Conservation (phyloP, 305 asterid species). For the Ajuga reptans region DNA sequence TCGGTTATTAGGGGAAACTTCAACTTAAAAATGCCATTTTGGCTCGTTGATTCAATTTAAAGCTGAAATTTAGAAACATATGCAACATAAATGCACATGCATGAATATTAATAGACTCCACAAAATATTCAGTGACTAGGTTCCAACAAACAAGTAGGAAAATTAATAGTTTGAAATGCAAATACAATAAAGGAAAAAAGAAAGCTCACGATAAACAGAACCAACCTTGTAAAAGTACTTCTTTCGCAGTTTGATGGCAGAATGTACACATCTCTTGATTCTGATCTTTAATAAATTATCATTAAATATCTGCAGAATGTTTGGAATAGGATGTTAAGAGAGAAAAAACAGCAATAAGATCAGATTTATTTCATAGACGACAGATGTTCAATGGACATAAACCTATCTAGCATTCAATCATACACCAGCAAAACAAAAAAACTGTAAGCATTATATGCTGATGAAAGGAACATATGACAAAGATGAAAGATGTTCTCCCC, state of each 20-base stretch:
- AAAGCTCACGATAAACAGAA: slow-evolving; percentile 17
- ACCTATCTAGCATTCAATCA: slow-evolving; percentile 3
- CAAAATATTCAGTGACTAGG: not conserved
- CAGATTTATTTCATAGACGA: slow-evolving; percentile 9
- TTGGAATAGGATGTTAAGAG: slow-evolving; percentile 12
- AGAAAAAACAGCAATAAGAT: slow-evolving; percentile 2
- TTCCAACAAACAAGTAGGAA: not conserved
- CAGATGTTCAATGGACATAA: not conserved
- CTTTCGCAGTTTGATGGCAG: slow-evolving; percentile 90
- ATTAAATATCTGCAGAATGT: slow-evolving; percentile 65
- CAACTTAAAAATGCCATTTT: not conserved
- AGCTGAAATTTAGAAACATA: not conserved
- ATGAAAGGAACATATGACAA: slow-evolving; percentile 8
- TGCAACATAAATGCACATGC: not conserved
- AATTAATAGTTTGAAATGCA: not conserved
- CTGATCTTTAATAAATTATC: slow-evolving; percentile 75
- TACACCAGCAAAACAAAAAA: slow-evolving; percentile 16
- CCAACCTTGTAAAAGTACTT: slow-evolving; percentile 81
- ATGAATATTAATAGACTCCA: not conserved
- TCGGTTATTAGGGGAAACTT: not conserved
- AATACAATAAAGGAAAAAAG: not conserved
- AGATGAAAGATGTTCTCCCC: no score
- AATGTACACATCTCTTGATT: slow-evolving; percentile 77
- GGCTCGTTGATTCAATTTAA: not conserved
- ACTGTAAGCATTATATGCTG: not conserved